These are phyloP conservation scores for Coemansia brasiliensis DNA, from an alignment of 192 early-diverging fungal species.

Conservation along the genomic window DNA sequence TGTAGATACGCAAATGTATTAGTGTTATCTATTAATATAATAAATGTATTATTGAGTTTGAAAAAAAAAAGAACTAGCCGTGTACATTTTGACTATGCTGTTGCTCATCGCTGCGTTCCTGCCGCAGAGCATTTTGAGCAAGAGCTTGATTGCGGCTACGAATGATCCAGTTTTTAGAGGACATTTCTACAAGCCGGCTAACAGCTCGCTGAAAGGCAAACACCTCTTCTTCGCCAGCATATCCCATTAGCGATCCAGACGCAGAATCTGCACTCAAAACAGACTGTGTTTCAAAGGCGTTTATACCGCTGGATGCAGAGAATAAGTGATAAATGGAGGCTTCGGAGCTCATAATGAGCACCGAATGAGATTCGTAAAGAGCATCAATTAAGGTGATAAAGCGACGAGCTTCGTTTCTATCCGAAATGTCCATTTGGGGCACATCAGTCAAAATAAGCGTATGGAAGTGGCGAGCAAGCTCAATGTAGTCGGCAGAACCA, in stretches of 20 bases:
- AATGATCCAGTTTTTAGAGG: constrained; percentile 69
- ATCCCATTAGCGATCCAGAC: constrained; percentile 8
- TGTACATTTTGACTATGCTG: too few relatives aligned
- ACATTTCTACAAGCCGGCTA: constrained; percentile 93
- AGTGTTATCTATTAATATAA: too few relatives aligned
- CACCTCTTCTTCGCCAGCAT: constrained; percentile 82
- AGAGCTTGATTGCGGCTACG: constrained; percentile 25
- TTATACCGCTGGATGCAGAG: constrained; percentile 59
- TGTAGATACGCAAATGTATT: too few relatives aligned
- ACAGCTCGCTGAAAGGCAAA: constrained; percentile 96
- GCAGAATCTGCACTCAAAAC: constrained; percentile 64
- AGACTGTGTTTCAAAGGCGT: constrained; percentile 19
- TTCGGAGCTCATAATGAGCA: constrained; percentile 72
- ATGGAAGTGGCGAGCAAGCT: constrained; percentile 72
- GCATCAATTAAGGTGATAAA: constrained; percentile 95
- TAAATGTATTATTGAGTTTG: too few relatives aligned
- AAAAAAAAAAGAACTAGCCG: too few relatives aligned
- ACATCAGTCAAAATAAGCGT: constrained; percentile 78
- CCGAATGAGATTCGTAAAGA: constrained; percentile 81
- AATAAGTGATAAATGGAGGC: constrained; percentile 69
- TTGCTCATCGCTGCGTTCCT: constrained; percentile 9
- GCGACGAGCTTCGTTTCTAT: constrained; percentile 85
- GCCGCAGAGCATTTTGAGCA: constrained; percentile 38
- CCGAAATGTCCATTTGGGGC: constrained; percentile 62
- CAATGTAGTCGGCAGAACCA: constrained; percentile 88